Percentiles rank a stretch among this genome's conserved stretches.
phyloP scores from a whole-genome alignment of 768 basidiomycete genomes.

The Tylopilus rubrobrunneus region DNA sequence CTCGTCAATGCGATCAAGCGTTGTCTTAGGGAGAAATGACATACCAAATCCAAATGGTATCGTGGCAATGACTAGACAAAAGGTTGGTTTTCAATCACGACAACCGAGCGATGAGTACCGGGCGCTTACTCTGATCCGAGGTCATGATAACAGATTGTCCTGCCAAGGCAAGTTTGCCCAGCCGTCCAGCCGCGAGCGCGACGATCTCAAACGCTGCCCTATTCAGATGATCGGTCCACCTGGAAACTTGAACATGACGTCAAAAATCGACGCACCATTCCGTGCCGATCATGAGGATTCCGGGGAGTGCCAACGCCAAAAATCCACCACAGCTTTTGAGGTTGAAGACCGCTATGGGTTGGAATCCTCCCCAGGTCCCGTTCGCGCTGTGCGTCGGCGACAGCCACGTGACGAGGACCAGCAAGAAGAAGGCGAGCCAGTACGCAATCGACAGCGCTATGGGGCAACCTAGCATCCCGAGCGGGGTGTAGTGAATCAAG shows the following conservation, averaged over 20 bases:
- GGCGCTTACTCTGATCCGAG: constrained; percentile 59
- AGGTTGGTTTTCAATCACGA: neutral
- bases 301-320: constrained; percentile 67
- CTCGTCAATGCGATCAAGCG: neutral
- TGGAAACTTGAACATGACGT: neutral
- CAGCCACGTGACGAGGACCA: constrained; percentile 45
- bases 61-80: constrained; percentile 53
- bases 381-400: constrained; percentile 55
- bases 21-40: neutral
- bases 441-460: constrained; percentile 66
- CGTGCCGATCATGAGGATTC: constrained; percentile 75
- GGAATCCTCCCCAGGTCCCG: constrained; percentile 61
- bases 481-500: constrained; percentile 59
- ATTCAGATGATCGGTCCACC: neutral
- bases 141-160: constrained; percentile 82
- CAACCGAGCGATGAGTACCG: neutral
- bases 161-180: constrained; percentile 64
- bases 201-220: constrained; percentile 85
- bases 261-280: constrained; percentile 54
- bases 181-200: constrained; percentile 67
- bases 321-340: constrained; percentile 50
- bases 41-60: constrained; percentile 70
- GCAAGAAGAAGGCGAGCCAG: constrained; percentile 59
- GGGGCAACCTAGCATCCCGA: constrained; percentile 65
- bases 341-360: constrained; percentile 43